phyloP scores from a whole-genome alignment of 306 rosid genomes.

The Prunus kanzakura region DNA sequence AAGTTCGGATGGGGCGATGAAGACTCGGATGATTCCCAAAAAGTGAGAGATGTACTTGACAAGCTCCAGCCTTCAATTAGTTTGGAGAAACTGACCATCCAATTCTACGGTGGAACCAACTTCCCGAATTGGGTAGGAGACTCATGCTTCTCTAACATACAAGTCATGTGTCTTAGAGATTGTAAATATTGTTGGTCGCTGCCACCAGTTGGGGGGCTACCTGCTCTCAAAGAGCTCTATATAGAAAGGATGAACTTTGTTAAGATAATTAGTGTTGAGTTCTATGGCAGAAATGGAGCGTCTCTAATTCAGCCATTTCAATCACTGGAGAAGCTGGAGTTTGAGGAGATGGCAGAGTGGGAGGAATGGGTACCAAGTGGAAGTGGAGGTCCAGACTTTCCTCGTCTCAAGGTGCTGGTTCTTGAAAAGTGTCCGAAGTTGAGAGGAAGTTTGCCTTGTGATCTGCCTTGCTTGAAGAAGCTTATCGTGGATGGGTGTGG shows the following conservation, averaged over 20 bases:
- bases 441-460: background rate
- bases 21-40: background rate
- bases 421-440: background rate
- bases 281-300: background rate
- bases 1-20: background rate
- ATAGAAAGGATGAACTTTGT: background rate
- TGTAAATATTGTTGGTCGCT: background rate
- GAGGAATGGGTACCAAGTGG: background rate
- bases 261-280: background rate
- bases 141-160: conserved; percentile 1
- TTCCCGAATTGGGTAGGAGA: conserved; percentile 23
- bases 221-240: conserved; percentile 1
- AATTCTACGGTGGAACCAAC: background rate
- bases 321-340: background rate
- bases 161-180: background rate
- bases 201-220: conserved; percentile 23
- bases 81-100: background rate
- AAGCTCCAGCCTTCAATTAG: background rate
- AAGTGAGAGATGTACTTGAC: background rate
- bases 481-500: rapidly evolving
- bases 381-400: background rate
- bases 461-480: background rate
- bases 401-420: background rate
- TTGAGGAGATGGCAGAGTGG: background rate
- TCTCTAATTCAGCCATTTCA: background rate